Base-by-base conservation (phyloP, 2,329 filamentous ascomycete species). In the Diaporthe ampelina region DNA sequence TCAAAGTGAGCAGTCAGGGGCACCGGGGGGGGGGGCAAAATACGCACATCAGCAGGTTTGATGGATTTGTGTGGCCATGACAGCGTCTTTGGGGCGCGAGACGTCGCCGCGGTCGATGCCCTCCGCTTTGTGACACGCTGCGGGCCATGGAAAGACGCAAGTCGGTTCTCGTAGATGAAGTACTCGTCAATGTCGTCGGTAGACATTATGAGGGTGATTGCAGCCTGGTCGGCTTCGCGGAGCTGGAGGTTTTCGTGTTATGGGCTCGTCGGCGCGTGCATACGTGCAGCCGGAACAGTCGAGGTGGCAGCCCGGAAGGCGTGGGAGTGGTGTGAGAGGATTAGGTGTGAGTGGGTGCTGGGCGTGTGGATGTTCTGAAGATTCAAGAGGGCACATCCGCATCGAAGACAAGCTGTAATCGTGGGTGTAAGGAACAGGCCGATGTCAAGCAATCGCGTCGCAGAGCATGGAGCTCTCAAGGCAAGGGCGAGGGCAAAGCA, bases 101-200 rank as follows among this genome's bases (percentile, higher is more conserved):
- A 88, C 76, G 91, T 87, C 74, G 88, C 37, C 24, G 65, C 74
- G 54, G 45, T 90, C 17, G 94, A 97, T 40, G 90, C 88, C 81
- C 94, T 90, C 79, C 94, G 91, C 82, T 94, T 94, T 54, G 88
- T 85, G 50, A 89, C 85, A 17, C 90, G 88, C 72, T 94, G 89
- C 3, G 90, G 84, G 71, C 86, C 87, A 68, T 93, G 89, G 83
- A 98, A 99, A 15, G 95, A 96, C 43, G 91, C 92, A 48, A 98
- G 85, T 63, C 97, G 94, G 79, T 92, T 93, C 77, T 95, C 91
- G 77, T 92, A 92, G 21, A 93, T 93, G 78, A 89, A 86, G 81
- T 87, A 91, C 73, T 88, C 86, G 50, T 86, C 82, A 56, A 83
- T 77, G 58, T 85, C 84, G 72, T 80, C 79, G 73, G 79, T 76